phyloP scores from a whole-genome alignment of 176 grass and related monocot species.

The Ananas comosus region DNA sequence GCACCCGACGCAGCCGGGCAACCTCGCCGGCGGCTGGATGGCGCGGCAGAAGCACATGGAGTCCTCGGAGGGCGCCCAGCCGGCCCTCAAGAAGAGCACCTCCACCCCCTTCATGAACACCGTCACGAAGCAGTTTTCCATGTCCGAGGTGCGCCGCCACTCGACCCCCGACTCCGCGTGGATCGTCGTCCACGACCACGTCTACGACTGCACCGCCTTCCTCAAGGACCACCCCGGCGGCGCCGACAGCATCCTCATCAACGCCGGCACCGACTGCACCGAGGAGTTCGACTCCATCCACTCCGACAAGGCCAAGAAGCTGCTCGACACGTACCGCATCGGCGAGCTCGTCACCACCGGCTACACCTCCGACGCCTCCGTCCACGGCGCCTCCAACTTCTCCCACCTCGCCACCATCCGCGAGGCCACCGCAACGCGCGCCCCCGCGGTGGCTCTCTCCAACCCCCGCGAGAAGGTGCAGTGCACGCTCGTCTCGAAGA shows the following conservation, averaged over 20 bases:
- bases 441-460: slow-evolving; percentile 26
- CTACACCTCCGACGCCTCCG: slow-evolving; percentile 2
- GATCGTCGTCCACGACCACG: slow-evolving; percentile 72
- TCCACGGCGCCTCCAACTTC: slow-evolving; percentile 9
- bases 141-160: slow-evolving; percentile 58
- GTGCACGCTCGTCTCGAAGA: slow-evolving; percentile 41
- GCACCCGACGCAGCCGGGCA: slow-evolving; percentile 71
- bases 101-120: slow-evolving; percentile 57
- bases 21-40: slow-evolving; percentile 69
- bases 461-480: slow-evolving; percentile 44
- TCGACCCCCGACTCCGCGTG: slow-evolving; percentile 52
- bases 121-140: slow-evolving; percentile 8
- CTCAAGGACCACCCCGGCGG: slow-evolving; percentile 92
- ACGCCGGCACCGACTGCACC: slow-evolving; percentile 80
- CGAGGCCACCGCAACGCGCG: slow-evolving; percentile 19
- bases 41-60: slow-evolving; percentile 36
- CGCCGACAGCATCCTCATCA: slow-evolving; percentile 83
- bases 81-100: slow-evolving; percentile 52
- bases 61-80: slow-evolving; percentile 17
- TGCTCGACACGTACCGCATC: slow-evolving; percentile 55
- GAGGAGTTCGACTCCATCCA: slow-evolving; percentile 96
- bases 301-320: slow-evolving; percentile 46
- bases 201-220: slow-evolving; percentile 74
- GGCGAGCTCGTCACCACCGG: slow-evolving; percentile 40
- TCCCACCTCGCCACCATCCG: slow-evolving; percentile 51